Evolutionary conservation across 73 alveolate genomes (phyloP), one percentile per base, ranked within the genome.

Genomic region (Paramecium tetraurelia): DNA sequence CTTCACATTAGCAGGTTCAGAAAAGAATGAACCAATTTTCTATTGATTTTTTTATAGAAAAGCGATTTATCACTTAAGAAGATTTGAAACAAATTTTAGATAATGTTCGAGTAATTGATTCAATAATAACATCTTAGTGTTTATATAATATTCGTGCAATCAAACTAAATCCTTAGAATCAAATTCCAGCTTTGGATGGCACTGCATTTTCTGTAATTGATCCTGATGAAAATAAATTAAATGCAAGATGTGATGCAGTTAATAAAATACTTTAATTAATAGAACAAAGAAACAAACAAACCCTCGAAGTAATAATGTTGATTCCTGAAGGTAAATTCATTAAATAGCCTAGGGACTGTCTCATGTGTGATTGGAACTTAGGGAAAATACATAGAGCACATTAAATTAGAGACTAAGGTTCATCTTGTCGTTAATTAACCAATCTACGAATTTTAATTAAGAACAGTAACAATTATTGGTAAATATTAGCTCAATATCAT

Each of bases 21-120:
- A 63, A 63, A 27, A 18, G 27, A 2, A 14, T 63, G 46, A 80
- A 46, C 7, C n/a, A 80, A 43, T 80, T 80, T 12, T 20, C 70
- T 1, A 21, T 80, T 31, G 90, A 80, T 24, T 80, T 80, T 27
- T 80, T 80, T 80, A 80, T 80, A 20, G 90, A 80, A 80, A 80
- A 43, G n/a, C 12, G 46, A 36, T 72, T 72, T 40, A 72, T 72
- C 24, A 20, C 86, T 72, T 35, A 14, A 16, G 86, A 72, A 4
- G 86, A 72, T 29, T 72, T 72, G 40, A 72, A 72, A 72, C 5
- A 38, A 36, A 36, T 72, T 33, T 20, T 72, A 35, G 86, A 72
- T 4, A 31, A 1, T 20, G 46, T 43, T 35, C 14, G 46, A 35
- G 86, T 72, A 72, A 35, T 72, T 9, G 16, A 21, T 44, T 20